A percentile compares a stretch with the other conserved stretches of the same genome.
Evolutionary conservation across 2,329 filamentous ascomycete species (phyloP).

Genomic region (Amesomyces nigricolor): DNA sequence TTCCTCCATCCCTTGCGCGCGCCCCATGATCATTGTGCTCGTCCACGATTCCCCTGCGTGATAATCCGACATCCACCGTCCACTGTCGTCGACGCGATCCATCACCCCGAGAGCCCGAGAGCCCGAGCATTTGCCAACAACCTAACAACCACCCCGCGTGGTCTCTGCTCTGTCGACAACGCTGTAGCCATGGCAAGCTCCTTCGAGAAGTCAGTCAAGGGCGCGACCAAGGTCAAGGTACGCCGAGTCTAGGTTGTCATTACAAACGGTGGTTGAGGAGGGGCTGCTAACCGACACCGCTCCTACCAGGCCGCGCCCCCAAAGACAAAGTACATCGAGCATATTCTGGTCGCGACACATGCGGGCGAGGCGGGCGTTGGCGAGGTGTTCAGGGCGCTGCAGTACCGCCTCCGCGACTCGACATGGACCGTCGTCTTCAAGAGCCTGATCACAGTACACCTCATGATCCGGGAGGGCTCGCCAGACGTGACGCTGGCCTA

Average conservation of each 20-base stretch:
- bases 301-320: constrained; percentile 73
- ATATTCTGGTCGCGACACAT: constrained; percentile 92
- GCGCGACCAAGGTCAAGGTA: constrained; percentile 96
- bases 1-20: neutral
- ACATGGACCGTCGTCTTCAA: constrained; percentile 99
- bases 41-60: neutral
- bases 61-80: neutral
- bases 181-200: constrained; percentile 63
- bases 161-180: neutral
- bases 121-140: neutral
- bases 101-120: neutral
- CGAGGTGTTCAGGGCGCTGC: constrained; percentile 89
- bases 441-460: constrained; percentile 86
- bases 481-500: constrained; percentile 82
- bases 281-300: constrained; percentile 12
- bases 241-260: constrained; percentile 20
- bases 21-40: neutral
- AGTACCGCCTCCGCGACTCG: constrained; percentile 83
- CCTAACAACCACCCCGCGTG: neutral
- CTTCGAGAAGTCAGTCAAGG: constrained; percentile 99
- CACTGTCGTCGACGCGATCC: neutral
- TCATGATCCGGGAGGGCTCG: constrained; percentile 96
- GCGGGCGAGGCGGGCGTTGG: constrained; percentile 90
- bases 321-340: constrained; percentile 99
- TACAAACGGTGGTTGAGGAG: neutral